Evolutionary conservation across 306 rosid species (phyloP).

Genomic region (Prunus dulcis): DNA sequence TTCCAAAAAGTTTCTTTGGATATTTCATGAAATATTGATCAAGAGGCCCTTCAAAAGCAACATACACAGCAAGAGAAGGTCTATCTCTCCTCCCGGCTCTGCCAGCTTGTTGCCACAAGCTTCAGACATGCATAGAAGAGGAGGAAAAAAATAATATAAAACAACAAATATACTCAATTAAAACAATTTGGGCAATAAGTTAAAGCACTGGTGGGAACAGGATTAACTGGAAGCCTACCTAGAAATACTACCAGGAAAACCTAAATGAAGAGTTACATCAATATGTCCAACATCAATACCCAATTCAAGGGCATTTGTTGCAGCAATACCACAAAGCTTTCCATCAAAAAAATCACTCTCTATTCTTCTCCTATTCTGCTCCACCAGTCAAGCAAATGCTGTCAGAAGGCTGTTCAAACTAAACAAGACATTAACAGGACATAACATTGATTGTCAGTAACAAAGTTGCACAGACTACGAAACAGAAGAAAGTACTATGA

Average conservation of each 20-base stretch:
- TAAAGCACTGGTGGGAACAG: slow-evolving; percentile 6
- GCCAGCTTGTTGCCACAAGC: slow-evolving; percentile 99
- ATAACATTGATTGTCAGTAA: slow-evolving; percentile 1
- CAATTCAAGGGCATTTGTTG: slow-evolving; percentile 99
- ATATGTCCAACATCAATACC: slow-evolving; percentile 97
- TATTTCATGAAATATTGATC: slow-evolving; percentile 89
- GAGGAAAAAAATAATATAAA: not conserved
- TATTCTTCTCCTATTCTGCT: slow-evolving; percentile 84
- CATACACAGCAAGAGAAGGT: slow-evolving; percentile 87
- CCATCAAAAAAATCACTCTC: slow-evolving; percentile 88
- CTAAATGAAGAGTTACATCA: slow-evolving; percentile 92
- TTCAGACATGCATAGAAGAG: slow-evolving; percentile 24
- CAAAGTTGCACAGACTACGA: not conserved
- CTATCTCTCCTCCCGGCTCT: slow-evolving; percentile 91
- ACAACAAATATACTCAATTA: not conserved
- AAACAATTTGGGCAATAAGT: slow-evolving; percentile 19
- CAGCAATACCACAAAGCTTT: slow-evolving; percentile 83
- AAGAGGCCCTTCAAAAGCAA: slow-evolving; percentile 88
- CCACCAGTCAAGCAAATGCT: slow-evolving; percentile 11
- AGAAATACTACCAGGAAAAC: slow-evolving; percentile 94
- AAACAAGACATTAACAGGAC: slow-evolving; percentile 5
- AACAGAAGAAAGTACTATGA: not conserved
- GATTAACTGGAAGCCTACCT: slow-evolving; percentile 44
- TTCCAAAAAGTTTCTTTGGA: slow-evolving; percentile 76
- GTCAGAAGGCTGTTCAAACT: slow-evolving; percentile 7